Evolutionary conservation across 2,329 filamentous ascomycete species (phyloP), one percentile per base, ranked within the genome.

Genomic region (Microsporum ferrugineum): DNA sequence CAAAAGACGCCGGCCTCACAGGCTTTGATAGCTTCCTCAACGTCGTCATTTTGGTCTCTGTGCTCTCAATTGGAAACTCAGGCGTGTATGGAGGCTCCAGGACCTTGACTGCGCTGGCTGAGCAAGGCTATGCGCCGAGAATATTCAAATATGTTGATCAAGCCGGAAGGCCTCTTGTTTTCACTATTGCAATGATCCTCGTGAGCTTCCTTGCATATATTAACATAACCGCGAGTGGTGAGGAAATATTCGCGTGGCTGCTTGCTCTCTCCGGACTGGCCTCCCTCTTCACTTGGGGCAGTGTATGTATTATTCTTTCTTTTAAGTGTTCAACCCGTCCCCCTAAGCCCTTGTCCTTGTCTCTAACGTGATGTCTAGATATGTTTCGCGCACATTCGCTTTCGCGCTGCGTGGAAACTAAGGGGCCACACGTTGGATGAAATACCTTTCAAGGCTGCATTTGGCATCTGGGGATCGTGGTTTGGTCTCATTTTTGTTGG

Each of bases 21-120:
- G 80, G 80, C 1, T 78, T 88, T 12, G 83, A 84, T 29, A 80
- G 79, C 29, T 81, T 88, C 64, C 84, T 88, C 77, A 88, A 88
- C 70, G 83, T 80, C 14, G 80, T 87, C 59, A 84, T 88, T 67
- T 77, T 85, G 55, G 79, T 85, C 45, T 80, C 82, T 3, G 83
- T 85, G 38, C 73, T 85, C 57, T 81, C 77, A 43, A 82, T 85
- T 53, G 83, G 80, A 66, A 83, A 84, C 66, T 84, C 81, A 0
- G 78, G 78, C 65, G 79, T 81, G 2, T 85, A 81, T 66, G 82
- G 80, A 65, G 80, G 77, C 1, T 83, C 81, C 2, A 79, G 82
- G 61, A 83, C 81, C 1, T 72, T 84, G 8, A 79, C 81, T 49
- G 81, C 82, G 4, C 75, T 84, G 17, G 78, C 78, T 29, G 69